These are phyloP conservation scores for Xylaria palmicola DNA, from an alignment of 495 filamentous ascomycete species.

Conservation along the genomic window DNA sequence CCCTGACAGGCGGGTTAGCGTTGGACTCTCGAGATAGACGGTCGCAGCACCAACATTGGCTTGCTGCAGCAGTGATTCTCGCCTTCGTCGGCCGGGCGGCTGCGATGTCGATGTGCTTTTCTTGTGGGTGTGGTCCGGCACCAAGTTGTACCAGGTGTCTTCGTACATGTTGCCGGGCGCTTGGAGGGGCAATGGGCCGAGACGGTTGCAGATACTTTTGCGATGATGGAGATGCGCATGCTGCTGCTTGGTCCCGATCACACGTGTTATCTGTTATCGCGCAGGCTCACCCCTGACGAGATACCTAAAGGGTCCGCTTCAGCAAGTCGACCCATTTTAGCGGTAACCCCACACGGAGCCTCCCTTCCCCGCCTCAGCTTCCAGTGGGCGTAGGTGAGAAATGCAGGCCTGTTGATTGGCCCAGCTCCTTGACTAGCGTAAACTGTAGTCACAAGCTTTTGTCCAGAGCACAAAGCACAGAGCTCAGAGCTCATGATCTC, in stretches of 20 bases:
- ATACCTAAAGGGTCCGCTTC: neutral
- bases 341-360: neutral
- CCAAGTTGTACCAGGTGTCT: slow-evolving; percentile 70
- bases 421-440: too few species aligned
- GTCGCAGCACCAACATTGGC: slow-evolving; percentile 57
- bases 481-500: slow-evolving; percentile 13
- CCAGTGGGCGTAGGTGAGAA: neutral
- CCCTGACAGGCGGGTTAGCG: slow-evolving; percentile 28
- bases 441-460: neutral
- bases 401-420: slow-evolving; percentile 1
- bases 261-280: neutral
- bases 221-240: neutral
- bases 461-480: neutral
- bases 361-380: neutral
- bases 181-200: neutral
- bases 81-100: slow-evolving; percentile 53
- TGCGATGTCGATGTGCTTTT: slow-evolving; percentile 39
- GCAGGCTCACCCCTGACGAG: neutral
- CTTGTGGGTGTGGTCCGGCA: slow-evolving; percentile 52
- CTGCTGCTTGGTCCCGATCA: neutral
- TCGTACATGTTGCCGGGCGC: slow-evolving; percentile 59
- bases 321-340: neutral
- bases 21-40: slow-evolving; percentile 10
- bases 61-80: slow-evolving; percentile 65
- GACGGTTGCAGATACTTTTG: neutral